Base-by-base conservation (phyloP, 1,139 yeast species). In the Scheffersomyces segobiensis region DNA sequence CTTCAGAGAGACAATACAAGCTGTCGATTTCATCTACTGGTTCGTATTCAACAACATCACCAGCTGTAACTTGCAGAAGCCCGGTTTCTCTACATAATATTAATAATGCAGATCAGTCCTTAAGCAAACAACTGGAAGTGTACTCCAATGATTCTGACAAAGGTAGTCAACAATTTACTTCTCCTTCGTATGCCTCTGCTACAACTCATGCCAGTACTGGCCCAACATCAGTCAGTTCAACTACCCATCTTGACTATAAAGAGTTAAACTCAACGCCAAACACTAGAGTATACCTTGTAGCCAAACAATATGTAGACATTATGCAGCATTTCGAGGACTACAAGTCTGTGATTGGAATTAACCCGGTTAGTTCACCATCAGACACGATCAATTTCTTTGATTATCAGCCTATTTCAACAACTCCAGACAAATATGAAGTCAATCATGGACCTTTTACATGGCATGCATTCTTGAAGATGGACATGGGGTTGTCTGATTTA, bases 401-500 rank as follows among this genome's bases (percentile, higher is more conserved):
- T 48, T 48, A 48, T 20, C 7, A 24, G 17, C 24, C 50, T 48
- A n/a, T 48, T 24, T 48, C 50, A 1, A 51, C 63, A 12, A 71
- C 73, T 53, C 78, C 77, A 1, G 72, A 68, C 59, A 65, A 62
- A 19, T 62, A 63, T 67, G 81, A 55, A 32, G 69, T 78, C 46
- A 80, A 79, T 57, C 79, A 77, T 65, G 87, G 87, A 0, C 86
- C 86, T 0, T 75, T 82, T 56, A 68, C 85, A 0, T 81, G 85
- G 84, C 66, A 80, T 2, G 75, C 85, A 0, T 55, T 82, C 22
- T 71, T 84, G 71, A 78, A 78, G 59, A 79, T 79, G 57, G 90
- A 86, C 65, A 75, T 75, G 1, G 85, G 77, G 22, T 68, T 83
- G 48, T 68, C 72, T 19, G 53, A 71, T 20, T 65, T 77, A 18